Conservation (phyloP, 257 asterid species). For the Lantana camara region DNA sequence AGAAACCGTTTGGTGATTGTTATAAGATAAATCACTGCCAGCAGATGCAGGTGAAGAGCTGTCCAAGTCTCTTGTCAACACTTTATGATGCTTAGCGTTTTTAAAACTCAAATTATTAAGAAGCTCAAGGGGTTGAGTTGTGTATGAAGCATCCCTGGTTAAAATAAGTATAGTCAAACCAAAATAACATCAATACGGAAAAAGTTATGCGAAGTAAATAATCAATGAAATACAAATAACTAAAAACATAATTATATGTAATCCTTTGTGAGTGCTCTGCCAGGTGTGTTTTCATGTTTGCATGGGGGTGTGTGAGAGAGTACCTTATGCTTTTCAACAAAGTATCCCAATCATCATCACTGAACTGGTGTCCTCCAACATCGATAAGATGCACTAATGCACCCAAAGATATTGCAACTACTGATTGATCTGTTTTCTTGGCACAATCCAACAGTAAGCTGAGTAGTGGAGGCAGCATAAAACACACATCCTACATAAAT, state of each 20-base stretch:
- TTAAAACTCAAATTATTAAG: constrained; percentile 85
- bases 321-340: constrained; percentile 92
- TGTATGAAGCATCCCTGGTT: constrained; percentile 89
- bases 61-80: constrained; percentile 51
- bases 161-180: constrained; percentile 31
- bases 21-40: constrained; percentile 40
- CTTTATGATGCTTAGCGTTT: constrained; percentile 51
- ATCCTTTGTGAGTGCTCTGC: neutral
- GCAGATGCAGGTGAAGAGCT: constrained; percentile 38
- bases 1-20: constrained; percentile 37
- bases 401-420: constrained; percentile 93
- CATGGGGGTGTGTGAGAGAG: neutral
- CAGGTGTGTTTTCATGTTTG: neutral
- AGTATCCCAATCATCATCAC: constrained; percentile 92
- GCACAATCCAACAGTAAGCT: constrained; percentile 96
- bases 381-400: constrained; percentile 97
- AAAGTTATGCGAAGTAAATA: constrained; percentile 14
- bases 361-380: constrained; percentile 99
- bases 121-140: constrained; percentile 98
- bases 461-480: constrained; percentile 95
- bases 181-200: constrained; percentile 29
- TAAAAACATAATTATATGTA: neutral
- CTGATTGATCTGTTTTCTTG: constrained; percentile 92
- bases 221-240: too few relatives aligned
- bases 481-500: constrained; percentile 84